Percentiles rank a stretch among this genome's conserved stretches.
Evolutionary conservation across 164 flowering plant genomes (phyloP).

Genomic region (Nymphaea colorata): DNA sequence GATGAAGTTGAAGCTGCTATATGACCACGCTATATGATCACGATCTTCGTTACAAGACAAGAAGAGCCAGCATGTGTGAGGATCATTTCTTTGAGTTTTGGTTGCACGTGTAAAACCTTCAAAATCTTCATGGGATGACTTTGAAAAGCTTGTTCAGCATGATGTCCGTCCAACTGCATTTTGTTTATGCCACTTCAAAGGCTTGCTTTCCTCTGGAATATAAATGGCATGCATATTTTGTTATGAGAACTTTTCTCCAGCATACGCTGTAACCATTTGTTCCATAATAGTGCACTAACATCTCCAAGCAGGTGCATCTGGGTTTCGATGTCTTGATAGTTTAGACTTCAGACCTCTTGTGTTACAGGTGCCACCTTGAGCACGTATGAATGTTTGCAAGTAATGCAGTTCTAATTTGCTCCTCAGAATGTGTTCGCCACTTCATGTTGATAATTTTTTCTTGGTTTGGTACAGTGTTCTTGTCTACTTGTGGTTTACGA

Average conservation of each 20-base stretch:
- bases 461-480: neutral
- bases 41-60: neutral
- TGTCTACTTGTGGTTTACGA: neutral
- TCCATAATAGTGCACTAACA: neutral
- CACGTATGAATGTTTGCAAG: neutral
- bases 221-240: neutral
- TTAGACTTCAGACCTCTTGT: neutral
- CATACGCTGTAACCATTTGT: neutral
- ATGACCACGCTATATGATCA: slow-evolving; percentile 13
- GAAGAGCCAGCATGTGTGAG: neutral
- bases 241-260: neutral
- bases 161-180: neutral
- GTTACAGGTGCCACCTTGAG: neutral
- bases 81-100: neutral
- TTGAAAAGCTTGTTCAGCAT: no score
- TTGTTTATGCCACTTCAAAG: neutral
- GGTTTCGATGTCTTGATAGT: neutral
- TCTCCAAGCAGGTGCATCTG: neutral
- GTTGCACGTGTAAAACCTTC: neutral
- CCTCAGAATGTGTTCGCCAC: no score
- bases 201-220: neutral
- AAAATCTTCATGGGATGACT: neutral
- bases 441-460: neutral
- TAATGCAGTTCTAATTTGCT: neutral
- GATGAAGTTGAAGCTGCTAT: slow-evolving; percentile 61